These are phyloP conservation scores for Phytophthora aleatoria DNA, from an alignment of 352 stramenopile species.

Conservation along the genomic window DNA sequence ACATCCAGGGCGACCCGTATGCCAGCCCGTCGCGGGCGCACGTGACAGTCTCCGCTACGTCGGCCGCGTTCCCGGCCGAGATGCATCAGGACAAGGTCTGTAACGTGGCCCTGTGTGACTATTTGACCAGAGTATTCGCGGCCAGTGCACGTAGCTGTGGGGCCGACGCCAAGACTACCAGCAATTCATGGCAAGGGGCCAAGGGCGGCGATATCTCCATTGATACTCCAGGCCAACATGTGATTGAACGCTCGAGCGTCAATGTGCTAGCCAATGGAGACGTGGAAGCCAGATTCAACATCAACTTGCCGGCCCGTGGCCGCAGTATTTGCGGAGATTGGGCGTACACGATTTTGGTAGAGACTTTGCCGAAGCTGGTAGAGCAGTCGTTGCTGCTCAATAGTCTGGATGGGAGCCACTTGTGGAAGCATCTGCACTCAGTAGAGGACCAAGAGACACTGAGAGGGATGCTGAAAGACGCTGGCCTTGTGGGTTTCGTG, in stretches of 20 bases:
- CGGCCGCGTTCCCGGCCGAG: slow-evolving; percentile 82
- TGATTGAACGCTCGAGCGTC: slow-evolving; percentile 93
- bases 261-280: slow-evolving; percentile 77
- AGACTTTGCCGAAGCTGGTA: slow-evolving; percentile 89
- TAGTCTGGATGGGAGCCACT: slow-evolving; percentile 63
- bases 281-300: slow-evolving; percentile 94
- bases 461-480: slow-evolving; percentile 76
- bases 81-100: slow-evolving; percentile 79
- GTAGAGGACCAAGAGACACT: slow-evolving; percentile 95
- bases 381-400: slow-evolving; percentile 74
- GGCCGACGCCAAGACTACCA: slow-evolving; percentile 66
- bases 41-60: slow-evolving; percentile 74
- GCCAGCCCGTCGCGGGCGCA: slow-evolving; percentile 94
- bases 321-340: slow-evolving; percentile 94
- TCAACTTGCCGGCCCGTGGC: slow-evolving; percentile 94
- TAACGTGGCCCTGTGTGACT: slow-evolving; percentile 91
- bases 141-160: slow-evolving; percentile 53
- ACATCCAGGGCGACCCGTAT: slow-evolving; percentile 96
- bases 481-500: slow-evolving; percentile 93
- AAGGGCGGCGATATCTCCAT: slow-evolving; percentile 97
- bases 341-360: slow-evolving; percentile 91
- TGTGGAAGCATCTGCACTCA: slow-evolving; percentile 89
- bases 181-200: slow-evolving; percentile 82
- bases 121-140: slow-evolving; percentile 88
- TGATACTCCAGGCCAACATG: slow-evolving; percentile 91